These are phyloP conservation scores for Tetradesmus obliquus DNA, from an alignment of 139 green algal genomes.

Conservation along the genomic window DNA sequence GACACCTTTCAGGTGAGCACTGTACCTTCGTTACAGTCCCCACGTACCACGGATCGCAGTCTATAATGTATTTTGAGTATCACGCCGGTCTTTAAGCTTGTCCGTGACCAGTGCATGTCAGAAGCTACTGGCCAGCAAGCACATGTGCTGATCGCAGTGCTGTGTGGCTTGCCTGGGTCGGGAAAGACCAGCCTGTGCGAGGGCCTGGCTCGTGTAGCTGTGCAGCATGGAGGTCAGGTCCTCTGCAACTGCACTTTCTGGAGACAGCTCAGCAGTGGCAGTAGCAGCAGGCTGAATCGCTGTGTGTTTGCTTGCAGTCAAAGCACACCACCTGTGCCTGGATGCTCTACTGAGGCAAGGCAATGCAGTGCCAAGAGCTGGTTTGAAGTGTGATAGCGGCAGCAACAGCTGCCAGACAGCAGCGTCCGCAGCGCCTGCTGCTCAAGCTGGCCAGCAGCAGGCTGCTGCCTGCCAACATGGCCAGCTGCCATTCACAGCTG, in stretches of 20 bases:
- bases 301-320: not conserved
- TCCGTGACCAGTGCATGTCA: not conserved
- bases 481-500: not conserved
- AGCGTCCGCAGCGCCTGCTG: not conserved
- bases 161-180: not conserved
- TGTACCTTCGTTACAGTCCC: too few relatives aligned
- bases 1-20: not conserved
- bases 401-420: not conserved
- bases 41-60: too few relatives aligned
- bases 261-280: not conserved
- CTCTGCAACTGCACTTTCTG: not conserved
- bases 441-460: not conserved
- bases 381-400: not conserved
- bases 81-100: not conserved
- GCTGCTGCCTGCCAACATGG: not conserved
- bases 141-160: not conserved
- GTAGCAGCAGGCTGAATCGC: not conserved
- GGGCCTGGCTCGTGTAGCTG: not conserved
- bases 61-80: too few relatives aligned
- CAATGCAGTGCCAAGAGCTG: not conserved
- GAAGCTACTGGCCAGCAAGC: not conserved
- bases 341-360: not conserved
- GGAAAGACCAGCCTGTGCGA: not conserved
- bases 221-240: not conserved
- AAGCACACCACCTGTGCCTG: not conserved